phyloP scores from a whole-genome alignment of 768 basidiomycete genomes.

The Lactifluus hygrophoroides region DNA sequence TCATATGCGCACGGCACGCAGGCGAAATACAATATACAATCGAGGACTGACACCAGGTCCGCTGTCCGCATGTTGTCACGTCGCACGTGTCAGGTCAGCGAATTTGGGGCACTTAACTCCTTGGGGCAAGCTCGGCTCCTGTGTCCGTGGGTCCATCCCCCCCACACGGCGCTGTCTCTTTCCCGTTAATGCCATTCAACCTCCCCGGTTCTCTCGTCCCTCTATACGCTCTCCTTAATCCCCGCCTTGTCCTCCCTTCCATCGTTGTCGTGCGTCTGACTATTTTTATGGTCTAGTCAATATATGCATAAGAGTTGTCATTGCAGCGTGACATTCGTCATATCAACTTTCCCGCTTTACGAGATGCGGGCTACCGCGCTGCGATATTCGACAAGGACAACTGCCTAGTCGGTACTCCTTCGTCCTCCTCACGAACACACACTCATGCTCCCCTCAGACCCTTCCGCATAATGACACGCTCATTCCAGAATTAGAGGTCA shows the following conservation, averaged over 20 bases:
- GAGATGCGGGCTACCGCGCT: slow-evolving; percentile 73
- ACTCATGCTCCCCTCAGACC: slow-evolving; percentile 44
- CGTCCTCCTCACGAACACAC: neutral
- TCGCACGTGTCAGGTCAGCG: too few species aligned
- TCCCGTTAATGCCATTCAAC: slow-evolving; percentile 58
- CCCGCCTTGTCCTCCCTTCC: slow-evolving; percentile 59
- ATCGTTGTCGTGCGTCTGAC: slow-evolving; percentile 57
- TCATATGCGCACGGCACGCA: too few species aligned
- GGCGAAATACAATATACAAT: too few species aligned
- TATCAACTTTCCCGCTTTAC: slow-evolving; percentile 67
- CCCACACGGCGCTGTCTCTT: neutral
- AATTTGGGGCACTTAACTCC: too few species aligned
- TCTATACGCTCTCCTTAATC: slow-evolving; percentile 59
- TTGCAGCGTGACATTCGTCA: slow-evolving; percentile 74
- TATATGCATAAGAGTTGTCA: neutral
- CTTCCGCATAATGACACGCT: slow-evolving; percentile 67
- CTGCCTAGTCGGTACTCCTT: slow-evolving; percentile 52
- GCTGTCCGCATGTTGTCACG: too few species aligned
- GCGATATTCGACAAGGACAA: slow-evolving; percentile 98
- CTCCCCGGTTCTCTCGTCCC: slow-evolving; percentile 61
- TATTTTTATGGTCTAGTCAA: neutral
- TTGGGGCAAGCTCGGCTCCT: too few species aligned
- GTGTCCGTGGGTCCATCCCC: neutral
- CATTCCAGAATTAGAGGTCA: slow-evolving; percentile 66
- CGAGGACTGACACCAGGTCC: too few species aligned